Percentiles rank a stretch among this genome's conserved stretches.
Conservation (phyloP, 192 early-diverging fungal genomes). For the Gaertneriomyces sp. region DNA sequence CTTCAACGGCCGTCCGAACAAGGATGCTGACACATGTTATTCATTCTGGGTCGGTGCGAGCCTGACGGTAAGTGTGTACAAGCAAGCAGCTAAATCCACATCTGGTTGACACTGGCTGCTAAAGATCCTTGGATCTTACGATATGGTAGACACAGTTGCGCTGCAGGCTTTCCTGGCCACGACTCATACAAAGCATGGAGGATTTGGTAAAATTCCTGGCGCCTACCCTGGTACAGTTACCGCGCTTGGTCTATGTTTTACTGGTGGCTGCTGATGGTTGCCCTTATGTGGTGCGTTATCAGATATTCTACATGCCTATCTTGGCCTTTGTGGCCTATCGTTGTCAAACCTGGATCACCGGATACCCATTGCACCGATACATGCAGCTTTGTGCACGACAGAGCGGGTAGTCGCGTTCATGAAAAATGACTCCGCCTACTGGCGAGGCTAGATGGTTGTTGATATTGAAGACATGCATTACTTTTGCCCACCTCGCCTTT, state of each 20-base stretch:
- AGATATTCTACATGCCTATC: conserved; percentile 83
- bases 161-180: conserved; percentile 57
- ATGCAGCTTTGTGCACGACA: too few relatives aligned
- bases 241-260: background rate
- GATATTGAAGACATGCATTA: too few relatives aligned
- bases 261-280: background rate
- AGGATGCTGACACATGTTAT: conserved; percentile 91
- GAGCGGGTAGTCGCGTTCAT: too few relatives aligned
- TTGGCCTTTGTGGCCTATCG: conserved; percentile 71
- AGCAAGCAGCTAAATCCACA: background rate
- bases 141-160: conserved; percentile 54
- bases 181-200: conserved; percentile 57
- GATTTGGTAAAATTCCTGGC: conserved; percentile 62
- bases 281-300: background rate
- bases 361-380: too few relatives aligned
- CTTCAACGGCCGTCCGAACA: conserved; percentile 88
- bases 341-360: background rate
- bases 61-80: conserved; percentile 48
- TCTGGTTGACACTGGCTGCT: background rate
- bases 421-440: too few relatives aligned
- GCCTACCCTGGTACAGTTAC: conserved; percentile 52
- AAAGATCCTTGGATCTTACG: conserved; percentile 58
- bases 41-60: conserved; percentile 94
- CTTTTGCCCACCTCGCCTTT: too few relatives aligned
- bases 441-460: too few relatives aligned